Evolutionary conservation across 352 stramenopile species (phyloP).

Genomic region (Pythium myriotylum): DNA sequence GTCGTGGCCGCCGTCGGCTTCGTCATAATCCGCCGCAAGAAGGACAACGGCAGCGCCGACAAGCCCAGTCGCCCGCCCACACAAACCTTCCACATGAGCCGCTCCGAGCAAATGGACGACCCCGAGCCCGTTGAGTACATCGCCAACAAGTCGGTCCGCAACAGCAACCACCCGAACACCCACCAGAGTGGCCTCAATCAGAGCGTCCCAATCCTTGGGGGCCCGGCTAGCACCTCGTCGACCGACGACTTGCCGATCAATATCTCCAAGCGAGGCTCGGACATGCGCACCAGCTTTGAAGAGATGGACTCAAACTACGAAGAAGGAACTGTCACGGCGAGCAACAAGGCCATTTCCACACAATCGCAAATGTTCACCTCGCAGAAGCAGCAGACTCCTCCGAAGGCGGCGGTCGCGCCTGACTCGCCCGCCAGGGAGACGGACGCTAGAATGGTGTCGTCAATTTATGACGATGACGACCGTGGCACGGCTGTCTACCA

Average conservation of each 20-base stretch:
- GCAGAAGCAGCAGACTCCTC: neutral
- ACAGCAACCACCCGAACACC: slow-evolving; percentile 5
- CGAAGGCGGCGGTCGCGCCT: slow-evolving; percentile 3
- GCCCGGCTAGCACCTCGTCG: slow-evolving; percentile 23
- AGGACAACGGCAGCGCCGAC: neutral
- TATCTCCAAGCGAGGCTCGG: slow-evolving; percentile 21
- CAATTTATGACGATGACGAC: slow-evolving; percentile 39
- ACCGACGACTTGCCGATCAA: slow-evolving; percentile 23
- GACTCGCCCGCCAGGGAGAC: slow-evolving; percentile 37
- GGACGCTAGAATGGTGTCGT: slow-evolving; percentile 55
- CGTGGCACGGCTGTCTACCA: slow-evolving; percentile 14
- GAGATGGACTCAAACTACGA: slow-evolving; percentile 27
- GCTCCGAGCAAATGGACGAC: slow-evolving; percentile 25
- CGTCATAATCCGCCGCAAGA: slow-evolving; percentile 28
- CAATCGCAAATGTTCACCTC: neutral
- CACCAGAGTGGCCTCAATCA: slow-evolving; percentile 7
- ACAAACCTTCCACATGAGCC: slow-evolving; percentile 20
- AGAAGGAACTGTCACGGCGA: slow-evolving; percentile 22
- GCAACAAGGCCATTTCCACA: slow-evolving; percentile 20
- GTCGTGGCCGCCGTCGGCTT: slow-evolving; percentile 26
- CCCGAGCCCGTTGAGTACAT: slow-evolving; percentile 26
- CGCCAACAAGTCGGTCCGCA: slow-evolving; percentile 24
- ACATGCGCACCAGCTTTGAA: slow-evolving; percentile 28
- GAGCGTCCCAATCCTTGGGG: slow-evolving; percentile 25
- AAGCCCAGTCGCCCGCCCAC: slow-evolving; percentile 10